phyloP scores from a whole-genome alignment of 441 rosid genomes.

The Eutrema salsugineum region DNA sequence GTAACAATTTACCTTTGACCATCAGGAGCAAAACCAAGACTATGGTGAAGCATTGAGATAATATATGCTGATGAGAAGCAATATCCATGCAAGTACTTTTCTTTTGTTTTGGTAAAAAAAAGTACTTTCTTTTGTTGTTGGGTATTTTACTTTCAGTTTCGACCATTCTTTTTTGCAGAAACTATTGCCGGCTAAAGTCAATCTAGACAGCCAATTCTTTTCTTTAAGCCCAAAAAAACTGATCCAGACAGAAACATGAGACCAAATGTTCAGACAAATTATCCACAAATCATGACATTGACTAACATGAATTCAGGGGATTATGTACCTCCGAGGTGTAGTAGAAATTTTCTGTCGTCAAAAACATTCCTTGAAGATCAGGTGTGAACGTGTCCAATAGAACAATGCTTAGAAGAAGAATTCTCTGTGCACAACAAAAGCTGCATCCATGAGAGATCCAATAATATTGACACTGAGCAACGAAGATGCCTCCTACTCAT shows the following conservation, averaged over 20 bases:
- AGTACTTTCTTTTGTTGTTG: no score
- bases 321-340: constrained; percentile 60
- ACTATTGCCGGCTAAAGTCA: constrained; percentile 45
- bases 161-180: constrained; percentile 69
- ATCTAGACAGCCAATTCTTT: constrained; percentile 44
- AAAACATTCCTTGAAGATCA: no score
- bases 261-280: neutral
- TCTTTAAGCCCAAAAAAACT: constrained; percentile 66
- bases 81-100: constrained; percentile 42
- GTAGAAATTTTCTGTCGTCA: constrained; percentile 76
- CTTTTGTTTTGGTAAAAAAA: no score
- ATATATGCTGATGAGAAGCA: constrained; percentile 62
- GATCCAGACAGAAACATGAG: constrained; percentile 11
- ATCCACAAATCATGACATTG: neutral
- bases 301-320: neutral
- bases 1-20: constrained; percentile 1
- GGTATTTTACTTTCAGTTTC: constrained; percentile 40
- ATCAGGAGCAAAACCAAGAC: constrained; percentile 22
- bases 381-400: no score
- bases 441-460: neutral
- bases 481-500: constrained; percentile 17
- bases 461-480: neutral
- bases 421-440: no score
- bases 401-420: no score
- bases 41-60: constrained; percentile 47